Base-by-base conservation (phyloP, 176 grass and related monocot species). In the Oryza nivara region DNA sequence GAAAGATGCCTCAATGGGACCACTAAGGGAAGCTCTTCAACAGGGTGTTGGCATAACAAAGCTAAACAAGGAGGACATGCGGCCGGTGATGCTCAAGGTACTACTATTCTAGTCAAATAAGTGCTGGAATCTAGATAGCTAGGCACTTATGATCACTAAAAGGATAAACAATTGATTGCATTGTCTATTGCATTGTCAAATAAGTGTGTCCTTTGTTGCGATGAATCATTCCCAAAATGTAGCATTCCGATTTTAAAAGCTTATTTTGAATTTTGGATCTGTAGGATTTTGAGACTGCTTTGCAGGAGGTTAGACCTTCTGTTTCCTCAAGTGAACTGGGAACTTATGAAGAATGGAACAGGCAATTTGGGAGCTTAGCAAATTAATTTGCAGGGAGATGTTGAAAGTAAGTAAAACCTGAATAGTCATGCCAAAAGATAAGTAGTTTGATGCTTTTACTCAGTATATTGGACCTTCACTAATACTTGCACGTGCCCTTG, bases 1-100 rank as follows among this genome's bases (percentile, higher is more conserved):
- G 68, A 98, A 98, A 84, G 96, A 98, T 93, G 96, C 96, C 58
- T 93, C 91, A 30, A 98, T 98, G 96, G 96, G 92, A 43, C 96
- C 92, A 77, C 73, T 98, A 65, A 95, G 96, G 88, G 92, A 98
- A 83, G 92, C 92, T 35, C 77, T 93, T 89, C 86, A 74, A 56
- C 80, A 85, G 40, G 96, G 96, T 63, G 72, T 74, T 75, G 96
- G 87, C 87, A 98, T 98, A 85, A 83, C 85, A 85, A 84, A 93
- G 34, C 87, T 98, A 47, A 90, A 80, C 64, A 92, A 95, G 75
- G 96, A 98, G 77, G 96, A 95, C 61, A 82, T 98, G 79, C 89
- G 96, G 19, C 76, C 85, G 0, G 92, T 98, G 48, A 95, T 83
- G 76, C 80, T 93, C 61, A 88, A 93, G 87, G 95, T 98, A 88